These are phyloP conservation scores for Halenospora varia DNA, from an alignment of 495 filamentous ascomycete species.

Conservation along the genomic window DNA sequence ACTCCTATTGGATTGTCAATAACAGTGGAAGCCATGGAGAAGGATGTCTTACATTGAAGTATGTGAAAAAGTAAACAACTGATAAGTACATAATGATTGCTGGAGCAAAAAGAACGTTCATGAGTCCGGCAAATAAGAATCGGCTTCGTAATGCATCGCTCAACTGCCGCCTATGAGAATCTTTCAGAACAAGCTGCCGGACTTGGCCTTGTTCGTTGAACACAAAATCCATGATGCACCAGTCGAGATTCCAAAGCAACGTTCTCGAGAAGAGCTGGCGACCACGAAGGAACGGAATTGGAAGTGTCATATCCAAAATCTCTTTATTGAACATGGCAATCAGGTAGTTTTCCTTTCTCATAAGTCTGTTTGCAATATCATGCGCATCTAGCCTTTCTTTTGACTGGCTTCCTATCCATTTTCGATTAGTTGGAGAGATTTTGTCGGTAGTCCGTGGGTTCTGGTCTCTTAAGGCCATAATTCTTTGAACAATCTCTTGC, in stretches of 20 bases:
- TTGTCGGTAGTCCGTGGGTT: slow-evolving; percentile 77
- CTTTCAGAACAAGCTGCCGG: slow-evolving; percentile 75
- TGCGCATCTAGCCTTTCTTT: slow-evolving; percentile 96
- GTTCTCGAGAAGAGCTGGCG: slow-evolving; percentile 76
- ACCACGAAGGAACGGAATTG: slow-evolving; percentile 76
- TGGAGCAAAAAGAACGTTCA: slow-evolving; percentile 82
- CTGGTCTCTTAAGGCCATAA: slow-evolving; percentile 82
- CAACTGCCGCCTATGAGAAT: slow-evolving; percentile 71
- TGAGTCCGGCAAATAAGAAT: slow-evolving; percentile 74
- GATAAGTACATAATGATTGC: slow-evolving; percentile 79
- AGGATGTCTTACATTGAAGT: slow-evolving; percentile 66
- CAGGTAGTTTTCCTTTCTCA: slow-evolving; percentile 94
- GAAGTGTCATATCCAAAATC: slow-evolving; percentile 79
- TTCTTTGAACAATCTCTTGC: slow-evolving; percentile 85
- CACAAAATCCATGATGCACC: slow-evolving; percentile 88
- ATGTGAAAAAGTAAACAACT: slow-evolving; percentile 84
- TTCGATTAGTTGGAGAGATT: slow-evolving; percentile 48
- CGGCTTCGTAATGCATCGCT: slow-evolving; percentile 70
- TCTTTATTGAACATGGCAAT: slow-evolving; percentile 98
- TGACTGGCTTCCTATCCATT: slow-evolving; percentile 75
- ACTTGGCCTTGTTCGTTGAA: slow-evolving; percentile 87
- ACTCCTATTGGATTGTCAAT: slow-evolving; percentile 48
- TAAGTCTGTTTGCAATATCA: slow-evolving; percentile 93
- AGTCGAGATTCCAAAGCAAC: slow-evolving; percentile 82
- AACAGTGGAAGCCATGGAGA: background rate